Evolutionary conservation across 2,329 filamentous ascomycete genomes (phyloP).

Genomic region (Phyllosticta paracitricarpa): DNA sequence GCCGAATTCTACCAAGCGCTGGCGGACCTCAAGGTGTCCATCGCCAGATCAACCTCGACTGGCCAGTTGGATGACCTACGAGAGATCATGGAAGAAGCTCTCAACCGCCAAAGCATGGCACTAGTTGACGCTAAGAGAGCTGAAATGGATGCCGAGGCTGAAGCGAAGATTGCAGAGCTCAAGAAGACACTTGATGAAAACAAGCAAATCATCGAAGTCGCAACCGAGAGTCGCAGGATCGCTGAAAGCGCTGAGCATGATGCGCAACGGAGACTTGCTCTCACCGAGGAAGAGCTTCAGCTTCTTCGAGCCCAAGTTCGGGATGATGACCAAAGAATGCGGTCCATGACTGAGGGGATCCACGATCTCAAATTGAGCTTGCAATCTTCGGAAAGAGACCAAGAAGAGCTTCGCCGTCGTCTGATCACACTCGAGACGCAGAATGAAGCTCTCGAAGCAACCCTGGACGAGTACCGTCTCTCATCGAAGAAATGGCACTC

Average conservation of each 20-base stretch:
- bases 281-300: constrained; percentile 40
- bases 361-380: constrained; percentile 30
- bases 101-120: constrained; percentile 25
- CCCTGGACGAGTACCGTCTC: constrained; percentile 53
- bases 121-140: constrained; percentile 20
- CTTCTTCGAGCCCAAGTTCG: constrained; percentile 32
- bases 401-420: constrained; percentile 7
- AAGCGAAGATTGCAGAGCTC: constrained; percentile 25
- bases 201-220: constrained; percentile 26
- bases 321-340: constrained; percentile 34
- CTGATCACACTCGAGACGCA: constrained; percentile 26
- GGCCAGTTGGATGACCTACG: constrained; percentile 36
- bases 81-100: constrained; percentile 27
- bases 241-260: constrained; percentile 37
- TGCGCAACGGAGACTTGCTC: constrained; percentile 33
- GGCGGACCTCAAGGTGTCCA: constrained; percentile 38
- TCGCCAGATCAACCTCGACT: constrained; percentile 35
- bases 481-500: constrained; percentile 50
- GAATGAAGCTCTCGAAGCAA: constrained; percentile 51
- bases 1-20: constrained; percentile 38
- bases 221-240: constrained; percentile 32
- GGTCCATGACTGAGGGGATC: constrained; percentile 33
- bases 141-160: constrained; percentile 23
- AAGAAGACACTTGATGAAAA: constrained; percentile 26
- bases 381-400: constrained; percentile 18